These are phyloP conservation scores for Diplosphaera chodatii DNA, from an alignment of 139 green algal species.

Conservation along the genomic window DNA sequence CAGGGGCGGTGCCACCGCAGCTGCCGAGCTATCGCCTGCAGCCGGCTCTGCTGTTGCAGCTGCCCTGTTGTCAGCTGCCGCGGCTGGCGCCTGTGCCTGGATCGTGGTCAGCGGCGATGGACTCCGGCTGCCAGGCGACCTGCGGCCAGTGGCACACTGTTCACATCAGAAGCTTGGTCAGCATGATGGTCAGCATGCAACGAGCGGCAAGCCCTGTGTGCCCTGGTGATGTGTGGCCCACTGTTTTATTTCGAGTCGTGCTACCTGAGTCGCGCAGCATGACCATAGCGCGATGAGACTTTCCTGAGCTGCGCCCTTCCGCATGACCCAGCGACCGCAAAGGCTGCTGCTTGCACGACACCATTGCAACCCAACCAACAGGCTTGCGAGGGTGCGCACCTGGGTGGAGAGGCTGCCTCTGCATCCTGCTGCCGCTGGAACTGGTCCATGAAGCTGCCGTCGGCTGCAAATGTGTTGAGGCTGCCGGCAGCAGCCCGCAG, in stretches of 20 bases:
- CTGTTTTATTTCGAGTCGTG: no score
- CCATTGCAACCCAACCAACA: no score
- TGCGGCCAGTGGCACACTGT: background rate
- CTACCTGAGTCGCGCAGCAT: no score
- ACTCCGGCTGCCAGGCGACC: background rate
- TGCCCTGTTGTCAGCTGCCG: background rate
- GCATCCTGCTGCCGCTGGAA: slow-evolving; percentile 20
- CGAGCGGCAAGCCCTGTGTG: no score
- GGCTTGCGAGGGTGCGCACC: no score
- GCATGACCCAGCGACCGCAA: no score
- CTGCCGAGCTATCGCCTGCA: background rate
- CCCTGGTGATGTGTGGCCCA: no score
- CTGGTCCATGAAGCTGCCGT: slow-evolving; percentile 68
- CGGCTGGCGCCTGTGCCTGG: background rate
- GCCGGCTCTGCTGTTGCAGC: slow-evolving; percentile 4
- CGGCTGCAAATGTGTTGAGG: slow-evolving; percentile 61
- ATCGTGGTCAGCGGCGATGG: background rate
- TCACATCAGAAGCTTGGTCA: no score
- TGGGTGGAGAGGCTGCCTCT: background rate
- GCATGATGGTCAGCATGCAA: no score
- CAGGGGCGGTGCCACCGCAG: background rate
- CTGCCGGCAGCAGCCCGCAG: slow-evolving; percentile 25
- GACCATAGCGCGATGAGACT: no score
- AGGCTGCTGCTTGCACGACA: no score
- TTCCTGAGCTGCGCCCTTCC: no score